Evolutionary conservation across 306 rosid genomes (phyloP).

Genomic region (Sophora flavescens): DNA sequence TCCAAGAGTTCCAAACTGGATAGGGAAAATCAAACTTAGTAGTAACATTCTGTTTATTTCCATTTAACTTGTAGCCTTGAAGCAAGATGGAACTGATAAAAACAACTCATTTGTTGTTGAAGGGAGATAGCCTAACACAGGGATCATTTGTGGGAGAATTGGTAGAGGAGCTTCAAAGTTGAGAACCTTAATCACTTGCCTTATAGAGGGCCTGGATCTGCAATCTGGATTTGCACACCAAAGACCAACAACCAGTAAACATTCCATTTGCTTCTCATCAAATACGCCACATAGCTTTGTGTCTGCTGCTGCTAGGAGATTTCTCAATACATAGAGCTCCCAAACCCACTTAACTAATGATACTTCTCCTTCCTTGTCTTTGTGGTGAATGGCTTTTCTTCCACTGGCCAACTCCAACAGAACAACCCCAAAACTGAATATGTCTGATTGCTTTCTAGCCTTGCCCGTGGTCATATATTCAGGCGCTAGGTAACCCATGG

Average conservation of each 20-base stretch:
- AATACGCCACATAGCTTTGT: slow-evolving; percentile 39
- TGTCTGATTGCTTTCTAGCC: slow-evolving; percentile 49
- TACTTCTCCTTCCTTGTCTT: background rate
- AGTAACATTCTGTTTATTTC: slow-evolving; percentile 2
- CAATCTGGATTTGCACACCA: slow-evolving; percentile 51
- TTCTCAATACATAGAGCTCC: slow-evolving; percentile 50
- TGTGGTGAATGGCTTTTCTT: slow-evolving; percentile 41
- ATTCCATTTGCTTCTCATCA: slow-evolving; percentile 47
- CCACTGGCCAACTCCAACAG: slow-evolving; percentile 47
- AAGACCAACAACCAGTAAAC: slow-evolving; percentile 37
- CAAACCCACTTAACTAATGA: slow-evolving; percentile 53
- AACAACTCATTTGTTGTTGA: background rate
- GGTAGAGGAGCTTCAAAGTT: slow-evolving; percentile 50
- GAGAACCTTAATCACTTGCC: slow-evolving; percentile 45
- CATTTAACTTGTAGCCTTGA: background rate
- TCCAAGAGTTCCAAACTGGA: background rate
- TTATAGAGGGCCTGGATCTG: slow-evolving; percentile 25
- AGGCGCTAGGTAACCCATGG: slow-evolving; percentile 55
- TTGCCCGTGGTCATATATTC: slow-evolving; percentile 43
- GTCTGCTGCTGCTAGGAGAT: slow-evolving; percentile 38
- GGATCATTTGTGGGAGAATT: slow-evolving; percentile 40
- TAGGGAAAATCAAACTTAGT: slow-evolving; percentile 4
- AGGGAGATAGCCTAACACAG: slow-evolving; percentile 20
- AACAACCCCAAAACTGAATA: slow-evolving; percentile 55
- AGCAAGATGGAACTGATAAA: background rate